Percentiles rank a stretch among this genome's conserved stretches.
These are phyloP conservation scores for Aspergillus sclerotiicarbonarius DNA, from an alignment of 495 filamentous ascomycete species.

Conservation along the genomic window DNA sequence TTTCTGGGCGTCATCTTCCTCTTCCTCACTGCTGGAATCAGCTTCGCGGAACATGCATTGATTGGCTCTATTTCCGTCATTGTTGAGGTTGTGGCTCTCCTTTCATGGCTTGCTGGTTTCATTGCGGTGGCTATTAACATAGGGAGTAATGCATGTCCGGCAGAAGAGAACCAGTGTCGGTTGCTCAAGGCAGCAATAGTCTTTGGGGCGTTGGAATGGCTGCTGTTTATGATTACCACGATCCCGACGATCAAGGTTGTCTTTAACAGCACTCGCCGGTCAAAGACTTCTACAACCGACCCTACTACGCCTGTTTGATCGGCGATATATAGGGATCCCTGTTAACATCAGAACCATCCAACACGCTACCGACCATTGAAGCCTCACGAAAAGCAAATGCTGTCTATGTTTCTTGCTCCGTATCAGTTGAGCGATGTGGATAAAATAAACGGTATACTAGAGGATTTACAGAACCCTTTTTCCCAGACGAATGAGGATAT, in stretches of 20 bases:
- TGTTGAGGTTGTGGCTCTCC: constrained; percentile 25
- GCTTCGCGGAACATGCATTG: constrained; percentile 17
- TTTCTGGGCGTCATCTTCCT: constrained; percentile 23
- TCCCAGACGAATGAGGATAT: too few relatives aligned
- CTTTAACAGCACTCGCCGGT: constrained; percentile 14
- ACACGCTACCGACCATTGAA: too few relatives aligned
- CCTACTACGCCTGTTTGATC: neutral
- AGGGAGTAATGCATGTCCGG: constrained; percentile 4
- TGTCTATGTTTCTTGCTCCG: too few relatives aligned
- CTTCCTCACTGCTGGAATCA: constrained; percentile 20
- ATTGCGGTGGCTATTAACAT: constrained; percentile 29
- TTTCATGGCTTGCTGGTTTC: constrained; percentile 31
- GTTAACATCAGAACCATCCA: neutral
- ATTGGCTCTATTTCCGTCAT: constrained; percentile 25
- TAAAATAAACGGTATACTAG: too few relatives aligned
- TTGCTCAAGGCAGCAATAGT: constrained; percentile 24
- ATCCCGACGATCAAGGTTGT: constrained; percentile 19
- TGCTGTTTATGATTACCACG: constrained; percentile 29
- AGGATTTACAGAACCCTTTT: too few relatives aligned
- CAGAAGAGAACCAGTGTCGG: constrained; percentile 20
- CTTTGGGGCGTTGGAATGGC: constrained; percentile 28
- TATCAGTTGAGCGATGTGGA: too few relatives aligned
- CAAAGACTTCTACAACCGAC: neutral
- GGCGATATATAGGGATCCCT: neutral
- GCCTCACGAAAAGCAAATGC: too few relatives aligned